Base-by-base conservation (phyloP, 352 stramenopile species). In the Pythium aristosporum region DNA sequence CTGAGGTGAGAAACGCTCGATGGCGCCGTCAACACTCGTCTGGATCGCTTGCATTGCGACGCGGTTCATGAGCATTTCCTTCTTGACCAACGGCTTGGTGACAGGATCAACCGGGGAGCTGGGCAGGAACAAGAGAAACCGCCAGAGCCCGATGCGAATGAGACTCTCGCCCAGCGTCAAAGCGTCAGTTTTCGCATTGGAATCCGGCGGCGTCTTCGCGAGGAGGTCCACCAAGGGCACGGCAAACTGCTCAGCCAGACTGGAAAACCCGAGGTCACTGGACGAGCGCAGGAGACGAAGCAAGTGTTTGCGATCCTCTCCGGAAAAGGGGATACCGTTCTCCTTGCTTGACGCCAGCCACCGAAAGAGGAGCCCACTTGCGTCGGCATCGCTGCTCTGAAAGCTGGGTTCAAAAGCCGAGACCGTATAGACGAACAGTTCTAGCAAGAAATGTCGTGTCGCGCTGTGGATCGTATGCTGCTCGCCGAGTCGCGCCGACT, bases 101-200 rank as follows among this genome's bases (percentile, higher is more conserved):
- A 95, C 94, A 28, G 97, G 97, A 68, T 99, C 97, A 20, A 99
- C 88, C 3, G 97, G 97, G 20, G 93, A 98, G 47, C 88, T 93
- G 37, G 97, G 97, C 21, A 97, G 65, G 44, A 98, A 70, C 49
- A 99, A 74, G 44, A 88, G 78, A 37, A 99, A 96, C 12, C 92
- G 82, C 71, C 98, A 88, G 63, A 98, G 63, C 32, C 97, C 97
- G 55, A 99, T 58, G 36, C 97, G 80, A 28, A 98, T 79, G 68
- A 97, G 91, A 46, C 78, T 82, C 57, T 96, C 65, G 37, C 91
- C 89, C 15, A 89, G 53, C 25, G 69, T 51, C 25, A 64, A 65
- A 15, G 41, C 9, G 12, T 51, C 34, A 0, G 6, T 18, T 6
- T 64, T 55, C 1, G 30, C 3, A n/a, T 61, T 55, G 2, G 43